phyloP scores from a whole-genome alignment of 305 asterid genomes.

The Solanum hybrid region DNA sequence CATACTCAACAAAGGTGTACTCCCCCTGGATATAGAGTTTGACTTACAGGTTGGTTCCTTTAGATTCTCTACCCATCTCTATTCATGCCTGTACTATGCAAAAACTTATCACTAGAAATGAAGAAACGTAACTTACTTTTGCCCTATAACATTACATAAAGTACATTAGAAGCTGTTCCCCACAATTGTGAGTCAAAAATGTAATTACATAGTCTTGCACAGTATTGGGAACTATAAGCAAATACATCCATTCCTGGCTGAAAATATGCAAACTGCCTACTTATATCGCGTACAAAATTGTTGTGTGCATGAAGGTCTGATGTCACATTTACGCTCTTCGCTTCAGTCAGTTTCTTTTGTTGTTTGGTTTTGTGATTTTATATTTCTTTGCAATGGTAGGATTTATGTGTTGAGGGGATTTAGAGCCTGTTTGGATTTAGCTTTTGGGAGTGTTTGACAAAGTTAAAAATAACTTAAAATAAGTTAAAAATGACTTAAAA shows the following conservation, averaged over 20 bases:
- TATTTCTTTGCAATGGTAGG: background rate
- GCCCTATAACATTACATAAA: background rate
- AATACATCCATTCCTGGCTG: background rate
- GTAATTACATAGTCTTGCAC: background rate
- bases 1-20: constrained; percentile 67
- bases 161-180: background rate
- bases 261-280: background rate
- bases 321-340: background rate
- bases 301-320: background rate
- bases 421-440: background rate
- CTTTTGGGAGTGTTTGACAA: background rate
- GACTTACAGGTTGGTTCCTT: constrained; percentile 79
- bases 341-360: background rate
- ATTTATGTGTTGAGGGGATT: background rate
- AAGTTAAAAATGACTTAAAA: background rate
- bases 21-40: constrained; percentile 94
- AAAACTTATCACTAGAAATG: background rate
- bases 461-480: background rate
- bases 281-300: background rate
- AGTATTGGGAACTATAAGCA: background rate
- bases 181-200: background rate
- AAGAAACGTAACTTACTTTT: background rate
- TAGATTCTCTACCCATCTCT: background rate
- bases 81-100: background rate
- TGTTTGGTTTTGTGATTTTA: background rate